A percentile compares a stretch with the other conserved stretches of the same genome.
Conservation (phyloP, 352 stramenopile genomes). For the Globisporangium takayamanum region DNA sequence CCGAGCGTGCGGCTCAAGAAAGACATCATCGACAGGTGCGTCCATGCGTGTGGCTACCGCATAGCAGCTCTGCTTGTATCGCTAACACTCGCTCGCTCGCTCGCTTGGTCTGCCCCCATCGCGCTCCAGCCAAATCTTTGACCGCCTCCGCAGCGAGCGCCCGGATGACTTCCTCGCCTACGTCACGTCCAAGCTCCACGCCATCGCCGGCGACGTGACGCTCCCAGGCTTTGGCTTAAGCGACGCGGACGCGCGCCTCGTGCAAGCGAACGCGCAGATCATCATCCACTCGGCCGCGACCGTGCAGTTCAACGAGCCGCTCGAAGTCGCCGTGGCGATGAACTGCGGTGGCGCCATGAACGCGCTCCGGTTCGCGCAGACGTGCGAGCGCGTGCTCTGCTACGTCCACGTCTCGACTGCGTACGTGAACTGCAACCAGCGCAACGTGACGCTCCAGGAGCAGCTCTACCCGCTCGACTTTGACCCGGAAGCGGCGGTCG, state of each 20-base stretch:
- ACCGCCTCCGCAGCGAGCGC: conserved; percentile 48
- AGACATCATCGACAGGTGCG: conserved; percentile 59
- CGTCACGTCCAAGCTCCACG: conserved; percentile 45
- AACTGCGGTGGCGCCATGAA: conserved; percentile 72
- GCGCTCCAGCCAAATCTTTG: conserved; percentile 51
- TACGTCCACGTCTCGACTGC: conserved; percentile 82
- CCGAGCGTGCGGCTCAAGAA: conserved; percentile 48
- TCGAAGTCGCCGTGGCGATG: conserved; percentile 84
- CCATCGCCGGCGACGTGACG: conserved; percentile 69
- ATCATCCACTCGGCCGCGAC: conserved; percentile 83
- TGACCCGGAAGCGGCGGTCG: conserved; percentile 60
- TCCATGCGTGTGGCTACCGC: neutral
- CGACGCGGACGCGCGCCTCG: conserved; percentile 28
- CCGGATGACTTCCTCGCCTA: conserved; percentile 42
- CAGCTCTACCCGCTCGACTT: conserved; percentile 85
- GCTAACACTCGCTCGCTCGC: neutral
- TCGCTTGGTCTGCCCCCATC: neutral
- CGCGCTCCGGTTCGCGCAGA: conserved; percentile 53
- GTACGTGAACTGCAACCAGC: conserved; percentile 82
- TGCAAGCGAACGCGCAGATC: conserved; percentile 48
- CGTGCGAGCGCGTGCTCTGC: conserved; percentile 37
- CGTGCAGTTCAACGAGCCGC: conserved; percentile 81
- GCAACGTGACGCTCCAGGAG: conserved; percentile 45
- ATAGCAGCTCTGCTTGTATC: neutral
- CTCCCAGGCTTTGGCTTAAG: conserved; percentile 53